Evolutionary conservation across 2,329 filamentous ascomycete genomes (phyloP).

Genomic region (Cytospora schulzeri): DNA sequence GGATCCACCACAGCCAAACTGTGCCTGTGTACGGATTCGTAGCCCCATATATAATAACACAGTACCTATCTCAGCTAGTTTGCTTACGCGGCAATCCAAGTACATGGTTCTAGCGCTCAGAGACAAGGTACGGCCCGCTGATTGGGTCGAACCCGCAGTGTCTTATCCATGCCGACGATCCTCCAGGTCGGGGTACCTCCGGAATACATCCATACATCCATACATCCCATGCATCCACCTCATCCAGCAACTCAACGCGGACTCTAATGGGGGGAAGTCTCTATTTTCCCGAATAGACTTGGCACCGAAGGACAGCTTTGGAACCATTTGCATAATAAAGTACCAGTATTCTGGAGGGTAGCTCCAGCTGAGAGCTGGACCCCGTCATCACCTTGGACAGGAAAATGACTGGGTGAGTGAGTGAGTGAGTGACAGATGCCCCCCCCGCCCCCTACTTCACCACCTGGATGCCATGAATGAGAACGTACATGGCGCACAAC

Average conservation of each 20-base stretch:
- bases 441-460: too few relatives aligned
- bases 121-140: neutral
- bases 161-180: constrained; percentile 1
- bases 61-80: neutral
- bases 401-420: too few relatives aligned
- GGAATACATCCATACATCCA: neutral
- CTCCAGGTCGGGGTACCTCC: neutral
- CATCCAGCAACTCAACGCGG: neutral
- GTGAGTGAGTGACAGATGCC: constrained; percentile 9
- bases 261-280: neutral
- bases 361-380: neutral
- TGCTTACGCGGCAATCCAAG: constrained; percentile 14
- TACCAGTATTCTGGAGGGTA: neutral
- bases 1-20: neutral
- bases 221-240: too few relatives aligned
- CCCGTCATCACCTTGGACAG: too few relatives aligned
- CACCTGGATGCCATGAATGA: neutral
- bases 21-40: neutral
- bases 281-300: neutral
- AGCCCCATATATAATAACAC: constrained; percentile 5
- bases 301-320: neutral
- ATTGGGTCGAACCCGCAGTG: neutral
- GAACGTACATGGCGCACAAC: neutral
- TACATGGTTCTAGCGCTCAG: neutral
- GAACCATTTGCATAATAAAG: too few relatives aligned